Percentiles rank a stretch among this genome's conserved stretches.
phyloP scores from a whole-genome alignment of 2,329 filamentous ascomycete genomes.

The Tolypocladium ovalisporum region DNA sequence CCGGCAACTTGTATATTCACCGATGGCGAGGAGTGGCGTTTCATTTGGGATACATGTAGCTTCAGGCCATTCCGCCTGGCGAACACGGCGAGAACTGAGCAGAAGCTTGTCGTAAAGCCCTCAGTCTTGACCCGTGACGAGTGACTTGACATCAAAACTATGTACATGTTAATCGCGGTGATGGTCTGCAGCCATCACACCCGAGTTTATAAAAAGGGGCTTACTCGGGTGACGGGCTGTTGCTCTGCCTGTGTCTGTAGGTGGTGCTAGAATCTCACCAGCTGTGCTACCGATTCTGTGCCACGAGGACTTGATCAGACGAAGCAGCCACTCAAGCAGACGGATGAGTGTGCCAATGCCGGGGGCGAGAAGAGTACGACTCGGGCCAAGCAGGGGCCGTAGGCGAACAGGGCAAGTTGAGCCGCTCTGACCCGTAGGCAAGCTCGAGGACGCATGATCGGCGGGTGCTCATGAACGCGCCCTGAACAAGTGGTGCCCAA shows the following conservation, averaged over 20 bases:
- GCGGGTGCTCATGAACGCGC: neutral
- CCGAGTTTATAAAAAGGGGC: neutral
- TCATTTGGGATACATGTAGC: neutral
- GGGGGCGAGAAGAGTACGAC: neutral
- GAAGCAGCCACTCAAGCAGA: neutral
- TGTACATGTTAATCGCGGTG: neutral
- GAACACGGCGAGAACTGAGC: neutral
- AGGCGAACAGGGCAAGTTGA: neutral
- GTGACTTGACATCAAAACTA: neutral
- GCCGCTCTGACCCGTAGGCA: neutral
- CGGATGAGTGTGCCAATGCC: neutral
- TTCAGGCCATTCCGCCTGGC: neutral
- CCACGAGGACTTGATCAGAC: neutral
- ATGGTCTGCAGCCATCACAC: neutral
- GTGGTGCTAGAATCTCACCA: neutral
- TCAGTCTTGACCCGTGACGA: neutral
- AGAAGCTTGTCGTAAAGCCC: neutral
- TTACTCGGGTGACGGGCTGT: too few species aligned
- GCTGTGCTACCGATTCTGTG: neutral
- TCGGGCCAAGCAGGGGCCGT: too few species aligned
- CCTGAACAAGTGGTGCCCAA: neutral
- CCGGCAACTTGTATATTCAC: fast-evolving
- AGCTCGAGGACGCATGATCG: neutral
- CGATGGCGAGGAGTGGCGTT: neutral
- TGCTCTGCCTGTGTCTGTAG: neutral